Evolutionary conservation across 106 monocot genomes (phyloP).

Genomic region (Chionographis japonica): DNA sequence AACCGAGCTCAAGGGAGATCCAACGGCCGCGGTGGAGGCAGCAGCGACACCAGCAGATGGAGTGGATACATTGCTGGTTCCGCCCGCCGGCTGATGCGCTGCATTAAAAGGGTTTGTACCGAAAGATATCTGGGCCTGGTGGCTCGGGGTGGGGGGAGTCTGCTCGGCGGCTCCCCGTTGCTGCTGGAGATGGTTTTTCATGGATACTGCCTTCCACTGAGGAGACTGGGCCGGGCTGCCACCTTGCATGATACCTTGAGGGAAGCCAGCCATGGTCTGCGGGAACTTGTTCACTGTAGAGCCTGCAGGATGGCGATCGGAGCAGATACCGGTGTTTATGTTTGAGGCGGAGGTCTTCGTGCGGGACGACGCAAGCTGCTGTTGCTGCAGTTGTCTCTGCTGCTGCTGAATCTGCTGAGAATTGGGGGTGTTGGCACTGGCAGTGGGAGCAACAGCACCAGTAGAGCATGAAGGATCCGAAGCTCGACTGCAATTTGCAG

Average conservation of each 20-base stretch:
- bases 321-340: conserved; percentile 13
- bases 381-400: conserved; percentile 29
- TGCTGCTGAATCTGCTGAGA: conserved; percentile 26
- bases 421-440: neutral
- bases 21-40: conserved; percentile 1
- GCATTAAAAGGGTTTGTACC: conserved; percentile 14
- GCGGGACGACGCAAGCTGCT: conserved; percentile 37
- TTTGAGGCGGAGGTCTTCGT: conserved; percentile 34
- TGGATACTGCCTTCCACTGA: conserved; percentile 32
- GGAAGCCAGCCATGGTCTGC: conserved; percentile 43
- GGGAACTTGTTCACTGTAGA: conserved; percentile 41
- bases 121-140: conserved; percentile 49
- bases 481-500: conserved; percentile 14
- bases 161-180: conserved; percentile 2
- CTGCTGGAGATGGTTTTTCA: conserved; percentile 27
- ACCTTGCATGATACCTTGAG: conserved; percentile 49
- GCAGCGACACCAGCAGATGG: conserved; percentile 1
- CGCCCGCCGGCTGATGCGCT: neutral
- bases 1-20: conserved; percentile 7
- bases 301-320: conserved; percentile 32
- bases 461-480: conserved; percentile 15
- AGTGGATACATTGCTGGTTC: neutral
- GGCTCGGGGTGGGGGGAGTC: neutral
- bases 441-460: conserved; percentile 9
- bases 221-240: conserved; percentile 28